phyloP scores from a whole-genome alignment of 164 flowering plant genomes.

The Dillenia suffruticosa region DNA sequence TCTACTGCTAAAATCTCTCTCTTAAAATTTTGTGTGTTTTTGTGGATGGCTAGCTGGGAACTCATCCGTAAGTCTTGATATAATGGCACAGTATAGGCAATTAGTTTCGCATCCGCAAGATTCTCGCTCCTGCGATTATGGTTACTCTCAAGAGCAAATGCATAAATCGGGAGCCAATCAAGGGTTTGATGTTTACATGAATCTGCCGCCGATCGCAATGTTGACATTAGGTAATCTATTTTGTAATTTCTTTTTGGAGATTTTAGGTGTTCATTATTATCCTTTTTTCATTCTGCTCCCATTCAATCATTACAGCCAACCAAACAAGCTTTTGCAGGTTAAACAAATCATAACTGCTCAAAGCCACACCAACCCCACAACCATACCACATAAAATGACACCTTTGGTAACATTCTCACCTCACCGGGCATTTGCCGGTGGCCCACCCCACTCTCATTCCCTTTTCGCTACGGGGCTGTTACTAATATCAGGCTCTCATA shows the following conservation, averaged over 20 bases:
- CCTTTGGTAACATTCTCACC: too few relatives aligned
- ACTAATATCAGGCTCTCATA: too few relatives aligned
- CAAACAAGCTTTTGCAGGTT: too few relatives aligned
- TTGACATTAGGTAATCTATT: slow-evolving; percentile 47
- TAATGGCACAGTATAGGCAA: slow-evolving; percentile 94
- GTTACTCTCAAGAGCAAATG: slow-evolving; percentile 68
- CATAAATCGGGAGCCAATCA: slow-evolving; percentile 57
- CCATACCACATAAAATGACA: too few relatives aligned
- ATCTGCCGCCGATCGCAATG: slow-evolving; percentile 74
- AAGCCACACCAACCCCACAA: too few relatives aligned
- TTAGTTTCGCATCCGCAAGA: slow-evolving; percentile 53
- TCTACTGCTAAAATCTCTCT: slow-evolving; percentile 45
- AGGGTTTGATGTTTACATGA: slow-evolving; percentile 56
- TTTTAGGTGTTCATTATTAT: too few relatives aligned
- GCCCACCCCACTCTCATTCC: too few relatives aligned
- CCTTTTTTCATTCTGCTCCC: too few relatives aligned
- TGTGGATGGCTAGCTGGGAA: slow-evolving; percentile 77
- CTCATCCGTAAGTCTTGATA: slow-evolving; percentile 55
- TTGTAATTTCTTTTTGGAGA: neutral
- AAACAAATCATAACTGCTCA: too few relatives aligned
- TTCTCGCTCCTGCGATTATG: slow-evolving; percentile 87
- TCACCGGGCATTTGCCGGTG: too few relatives aligned
- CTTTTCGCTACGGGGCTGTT: too few relatives aligned
- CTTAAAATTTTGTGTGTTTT: neutral
- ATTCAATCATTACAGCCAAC: too few relatives aligned